Conservation (phyloP, 208 protist genomes). For the Baffinella frigidus region DNA sequence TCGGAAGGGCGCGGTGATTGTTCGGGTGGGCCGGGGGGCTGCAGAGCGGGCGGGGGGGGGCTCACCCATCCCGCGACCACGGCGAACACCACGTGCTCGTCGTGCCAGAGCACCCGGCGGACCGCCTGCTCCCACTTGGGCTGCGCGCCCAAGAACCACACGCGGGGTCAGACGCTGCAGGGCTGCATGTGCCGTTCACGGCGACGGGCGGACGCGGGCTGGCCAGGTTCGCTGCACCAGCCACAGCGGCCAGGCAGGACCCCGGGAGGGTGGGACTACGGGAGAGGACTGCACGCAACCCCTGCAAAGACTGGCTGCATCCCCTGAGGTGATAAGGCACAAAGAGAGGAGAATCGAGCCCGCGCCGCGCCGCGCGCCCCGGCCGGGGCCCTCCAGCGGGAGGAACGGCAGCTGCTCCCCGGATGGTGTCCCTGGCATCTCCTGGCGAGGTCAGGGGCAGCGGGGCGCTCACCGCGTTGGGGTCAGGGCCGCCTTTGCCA, state of each 20-base stretch:
- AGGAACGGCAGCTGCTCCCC: neutral
- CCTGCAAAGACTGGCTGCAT: too few relatives aligned
- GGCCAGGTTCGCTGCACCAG: neutral
- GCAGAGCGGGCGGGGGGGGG: too few relatives aligned
- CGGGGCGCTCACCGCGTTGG: conserved; percentile 50
- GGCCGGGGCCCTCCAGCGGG: neutral
- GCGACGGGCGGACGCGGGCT: neutral
- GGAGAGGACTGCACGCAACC: neutral
- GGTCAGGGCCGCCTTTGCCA: conserved; percentile 40
- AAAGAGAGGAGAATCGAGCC: neutral
- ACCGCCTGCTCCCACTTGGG: conserved; percentile 57
- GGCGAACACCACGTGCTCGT: conserved; percentile 54
- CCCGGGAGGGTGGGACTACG: neutral
- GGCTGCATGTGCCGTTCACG: too few relatives aligned
- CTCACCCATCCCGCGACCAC: conserved; percentile 39
- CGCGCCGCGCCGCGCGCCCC: neutral
- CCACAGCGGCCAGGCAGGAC: neutral
- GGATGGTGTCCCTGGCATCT: neutral
- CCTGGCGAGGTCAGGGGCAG: neutral
- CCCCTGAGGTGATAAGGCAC: too few relatives aligned
- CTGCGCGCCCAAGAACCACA: neutral
- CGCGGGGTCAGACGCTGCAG: too few relatives aligned
- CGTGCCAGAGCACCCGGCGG: conserved; percentile 1
- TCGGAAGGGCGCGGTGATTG: too few relatives aligned
- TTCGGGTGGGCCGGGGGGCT: too few relatives aligned